A percentile compares a stretch with the other conserved stretches of the same genome.
These are phyloP conservation scores for Solanum medicagineum DNA, from an alignment of 257 asterid genomes.

Conservation along the genomic window DNA sequence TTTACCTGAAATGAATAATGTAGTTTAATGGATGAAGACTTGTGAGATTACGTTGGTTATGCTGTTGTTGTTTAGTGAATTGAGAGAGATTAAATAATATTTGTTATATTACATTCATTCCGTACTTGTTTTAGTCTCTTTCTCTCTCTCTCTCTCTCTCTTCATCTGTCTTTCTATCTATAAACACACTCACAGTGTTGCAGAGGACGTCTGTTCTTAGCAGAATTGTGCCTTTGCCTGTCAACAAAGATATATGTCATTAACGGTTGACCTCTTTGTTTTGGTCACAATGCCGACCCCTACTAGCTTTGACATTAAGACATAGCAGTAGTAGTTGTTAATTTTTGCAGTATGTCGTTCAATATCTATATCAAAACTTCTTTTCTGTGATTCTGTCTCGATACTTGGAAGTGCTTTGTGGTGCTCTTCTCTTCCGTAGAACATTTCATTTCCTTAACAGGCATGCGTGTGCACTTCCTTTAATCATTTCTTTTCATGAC, in stretches of 20 bases:
- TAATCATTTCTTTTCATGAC: background rate
- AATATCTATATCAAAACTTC: background rate
- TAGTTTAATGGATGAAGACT: background rate
- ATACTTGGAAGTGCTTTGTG: background rate
- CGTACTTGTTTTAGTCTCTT: background rate
- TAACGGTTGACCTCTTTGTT: background rate
- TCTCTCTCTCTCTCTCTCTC: background rate
- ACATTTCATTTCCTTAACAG: background rate
- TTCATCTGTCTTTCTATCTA: background rate
- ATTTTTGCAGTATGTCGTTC: background rate
- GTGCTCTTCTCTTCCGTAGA: background rate
- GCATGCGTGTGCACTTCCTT: background rate
- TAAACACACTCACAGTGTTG: background rate
- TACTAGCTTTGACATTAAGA: background rate
- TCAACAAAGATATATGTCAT: background rate
- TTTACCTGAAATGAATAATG: background rate
- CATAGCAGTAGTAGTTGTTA: background rate
- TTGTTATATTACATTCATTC: background rate
- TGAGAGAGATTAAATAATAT: background rate
- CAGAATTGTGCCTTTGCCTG: background rate
- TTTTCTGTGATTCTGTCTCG: background rate
- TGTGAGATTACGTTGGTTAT: too few relatives aligned
- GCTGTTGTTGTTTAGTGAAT: background rate
- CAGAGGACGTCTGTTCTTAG: background rate
- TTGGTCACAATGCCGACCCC: background rate